These are phyloP conservation scores for Monosporozyma servazzii DNA, from an alignment of 805 yeast genomes.

Conservation along the genomic window DNA sequence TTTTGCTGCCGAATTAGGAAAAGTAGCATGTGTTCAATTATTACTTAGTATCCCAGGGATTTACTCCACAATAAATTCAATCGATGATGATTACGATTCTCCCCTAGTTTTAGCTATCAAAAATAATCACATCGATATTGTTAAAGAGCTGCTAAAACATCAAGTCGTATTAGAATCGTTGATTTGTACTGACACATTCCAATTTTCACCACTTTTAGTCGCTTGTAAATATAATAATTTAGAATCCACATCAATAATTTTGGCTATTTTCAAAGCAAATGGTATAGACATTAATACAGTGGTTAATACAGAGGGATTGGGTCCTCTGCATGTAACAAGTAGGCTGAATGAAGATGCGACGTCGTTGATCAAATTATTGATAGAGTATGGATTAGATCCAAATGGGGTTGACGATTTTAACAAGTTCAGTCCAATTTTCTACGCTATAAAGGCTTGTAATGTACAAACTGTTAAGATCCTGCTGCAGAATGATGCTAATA, in stretches of 20 bases:
- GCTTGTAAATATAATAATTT: constrained; percentile 83
- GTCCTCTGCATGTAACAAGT: constrained; percentile 82
- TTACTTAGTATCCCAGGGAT: constrained; percentile 22
- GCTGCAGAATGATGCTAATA: constrained; percentile 63
- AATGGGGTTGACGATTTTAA: constrained; percentile 77
- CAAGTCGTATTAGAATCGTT: constrained; percentile 20
- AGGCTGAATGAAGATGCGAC: constrained; percentile 63
- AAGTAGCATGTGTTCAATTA: constrained; percentile 35
- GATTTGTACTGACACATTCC: not conserved
- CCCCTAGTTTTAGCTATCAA: constrained; percentile 76
- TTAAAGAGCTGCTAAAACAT: constrained; percentile 37
- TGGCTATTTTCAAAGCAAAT: constrained; percentile 29
- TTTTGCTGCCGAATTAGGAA: constrained; percentile 63
- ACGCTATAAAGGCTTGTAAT: constrained; percentile 83
- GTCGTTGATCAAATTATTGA: constrained; percentile 51
- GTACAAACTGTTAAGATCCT: constrained; percentile 58
- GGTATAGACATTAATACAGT: constrained; percentile 3
- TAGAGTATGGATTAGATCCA: constrained; percentile 65
- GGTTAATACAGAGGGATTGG: constrained; percentile 78
- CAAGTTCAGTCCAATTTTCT: constrained; percentile 90
- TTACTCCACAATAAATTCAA: constrained; percentile 25
- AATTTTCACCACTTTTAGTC: constrained; percentile 65
- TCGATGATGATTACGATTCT: constrained; percentile 71
- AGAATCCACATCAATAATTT: constrained; percentile 54
- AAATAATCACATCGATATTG: constrained; percentile 49